Evolutionary conservation across 305 asterid genomes (phyloP), one percentile per base, ranked within the genome.

Genomic region (Plantago lanceolata): DNA sequence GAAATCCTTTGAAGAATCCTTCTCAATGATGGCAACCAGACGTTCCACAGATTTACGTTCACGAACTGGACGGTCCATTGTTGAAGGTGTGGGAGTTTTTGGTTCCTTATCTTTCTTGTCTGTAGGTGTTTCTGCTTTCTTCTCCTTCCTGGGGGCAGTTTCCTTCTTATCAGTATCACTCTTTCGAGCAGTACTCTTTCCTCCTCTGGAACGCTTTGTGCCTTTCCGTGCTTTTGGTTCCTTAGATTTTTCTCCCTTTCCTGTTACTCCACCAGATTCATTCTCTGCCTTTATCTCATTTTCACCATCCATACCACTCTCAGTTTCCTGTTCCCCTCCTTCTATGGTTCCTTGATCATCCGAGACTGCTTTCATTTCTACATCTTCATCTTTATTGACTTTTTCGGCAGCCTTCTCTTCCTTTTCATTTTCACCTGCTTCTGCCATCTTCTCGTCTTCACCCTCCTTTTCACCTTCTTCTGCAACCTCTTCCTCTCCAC

Each of bases 141-240:
- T n/a, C n/a, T n/a, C n/a, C n/a, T n/a, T n/a, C n/a, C n/a, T n/a
- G n/a, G n/a, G n/a, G n/a, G n/a, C n/a, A n/a, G n/a, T n/a, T n/a
- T n/a, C n/a, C n/a, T n/a, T n/a, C n/a, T n/a, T n/a, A n/a, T n/a
- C 73, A 19, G 48, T 72, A 15, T 68, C 79, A 43, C 67, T 81
- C 63, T 78, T 65, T 45, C 70, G 67, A 64, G 68, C 70, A 40
- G 66, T 71, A 55, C 68, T 65, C 73, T 81, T 86, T 31, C 77
- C 47, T 11, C 47, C 58, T 71, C 83, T 78, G 19, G 79, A 68
- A 54, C 84, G 85, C 77, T 82, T 82, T 2, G 72, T 67, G 40
- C 68, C 64, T 63, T 70, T 70, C 73, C 50, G 78, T 64, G 54
- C 57, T 21, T 48, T 81, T 59, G 53, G 70, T 71, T n/a, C n/a